A percentile compares a stretch with the other conserved stretches of the same genome.
phyloP scores from a whole-genome alignment of 768 basidiomycete species.

The Austroboletus festivus region DNA sequence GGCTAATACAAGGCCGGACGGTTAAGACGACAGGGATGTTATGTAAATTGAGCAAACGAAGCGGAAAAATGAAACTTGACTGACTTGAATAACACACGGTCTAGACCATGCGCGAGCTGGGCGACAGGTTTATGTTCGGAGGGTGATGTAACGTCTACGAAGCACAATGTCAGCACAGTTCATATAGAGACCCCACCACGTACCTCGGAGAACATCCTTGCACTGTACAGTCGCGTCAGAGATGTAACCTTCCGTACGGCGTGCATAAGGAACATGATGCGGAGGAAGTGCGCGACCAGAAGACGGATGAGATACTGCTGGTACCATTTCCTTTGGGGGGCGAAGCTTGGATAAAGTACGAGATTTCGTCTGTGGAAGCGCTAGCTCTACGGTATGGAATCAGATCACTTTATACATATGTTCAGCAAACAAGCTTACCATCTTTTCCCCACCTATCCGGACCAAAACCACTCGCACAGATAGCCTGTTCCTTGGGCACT shows the following conservation, averaged over 20 bases:
- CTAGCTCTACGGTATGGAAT: constrained; percentile 7
- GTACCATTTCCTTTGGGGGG: constrained; percentile 2
- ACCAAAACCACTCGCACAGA: constrained; percentile 9
- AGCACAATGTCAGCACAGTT: no score
- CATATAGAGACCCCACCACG: no score
- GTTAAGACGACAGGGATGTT: no score
- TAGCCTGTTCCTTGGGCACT: neutral
- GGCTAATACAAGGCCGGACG: constrained; percentile 51
- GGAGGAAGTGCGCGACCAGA: constrained; percentile 9
- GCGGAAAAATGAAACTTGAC: constrained; percentile 18
- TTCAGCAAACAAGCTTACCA: constrained; percentile 8
- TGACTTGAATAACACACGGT: constrained; percentile 75
- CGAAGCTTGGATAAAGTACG: constrained; percentile 1
- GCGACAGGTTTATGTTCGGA: constrained; percentile 55
- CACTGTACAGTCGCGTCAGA: constrained; percentile 3
- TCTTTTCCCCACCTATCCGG: constrained; percentile 24
- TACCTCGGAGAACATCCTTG: constrained; percentile 19
- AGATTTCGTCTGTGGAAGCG: constrained; percentile 9
- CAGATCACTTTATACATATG: neutral
- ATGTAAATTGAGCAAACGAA: neutral
- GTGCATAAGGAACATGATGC: constrained; percentile 24
- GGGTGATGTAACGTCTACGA: constrained; percentile 43
- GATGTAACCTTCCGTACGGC: constrained; percentile 27
- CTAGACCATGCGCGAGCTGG: constrained; percentile 60
- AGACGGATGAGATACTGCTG: neutral